Evolutionary conservation across 345 rosid species (phyloP).

Genomic region (Populus simonii): DNA sequence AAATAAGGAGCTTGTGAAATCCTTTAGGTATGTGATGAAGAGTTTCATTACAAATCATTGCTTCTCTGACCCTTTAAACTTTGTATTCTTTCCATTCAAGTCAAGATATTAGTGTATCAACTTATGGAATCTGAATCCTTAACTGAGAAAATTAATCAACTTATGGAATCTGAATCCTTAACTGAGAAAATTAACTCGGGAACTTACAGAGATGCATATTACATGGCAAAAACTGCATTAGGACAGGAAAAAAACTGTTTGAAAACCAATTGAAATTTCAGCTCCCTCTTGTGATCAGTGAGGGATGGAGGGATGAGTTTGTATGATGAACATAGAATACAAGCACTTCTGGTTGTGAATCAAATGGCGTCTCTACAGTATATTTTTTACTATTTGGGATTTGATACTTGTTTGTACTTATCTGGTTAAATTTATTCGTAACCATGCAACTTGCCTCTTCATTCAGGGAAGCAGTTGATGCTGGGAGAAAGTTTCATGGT

Average conservation of each 20-base stretch:
- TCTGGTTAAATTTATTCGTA: not conserved
- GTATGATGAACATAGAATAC: not conserved
- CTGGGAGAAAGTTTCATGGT: conserved; percentile 66
- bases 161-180: not conserved
- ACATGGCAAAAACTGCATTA: not conserved
- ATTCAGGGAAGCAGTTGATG: conserved; percentile 79
- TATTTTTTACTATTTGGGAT: not conserved
- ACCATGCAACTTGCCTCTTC: not conserved
- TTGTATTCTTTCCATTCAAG: not conserved
- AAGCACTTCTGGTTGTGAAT: not conserved
- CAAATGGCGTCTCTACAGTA: not conserved
- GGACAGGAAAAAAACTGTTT: not conserved
- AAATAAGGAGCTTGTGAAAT: conserved; percentile 59
- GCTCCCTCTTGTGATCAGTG: not conserved
- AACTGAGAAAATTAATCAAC: not conserved
- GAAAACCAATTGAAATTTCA: no score
- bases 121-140: not conserved
- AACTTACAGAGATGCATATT: not conserved
- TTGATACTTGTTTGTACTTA: not conserved
- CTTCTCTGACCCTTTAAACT: not conserved
- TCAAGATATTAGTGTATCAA: not conserved
- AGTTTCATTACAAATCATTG: not conserved
- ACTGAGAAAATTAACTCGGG: not conserved
- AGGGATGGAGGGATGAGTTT: not conserved
- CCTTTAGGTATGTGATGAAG: conserved; percentile 58